Evolutionary conservation across 805 yeast species (phyloP), one percentile per base, ranked within the genome.

Genomic region (Cyberlindnera saturnus): DNA sequence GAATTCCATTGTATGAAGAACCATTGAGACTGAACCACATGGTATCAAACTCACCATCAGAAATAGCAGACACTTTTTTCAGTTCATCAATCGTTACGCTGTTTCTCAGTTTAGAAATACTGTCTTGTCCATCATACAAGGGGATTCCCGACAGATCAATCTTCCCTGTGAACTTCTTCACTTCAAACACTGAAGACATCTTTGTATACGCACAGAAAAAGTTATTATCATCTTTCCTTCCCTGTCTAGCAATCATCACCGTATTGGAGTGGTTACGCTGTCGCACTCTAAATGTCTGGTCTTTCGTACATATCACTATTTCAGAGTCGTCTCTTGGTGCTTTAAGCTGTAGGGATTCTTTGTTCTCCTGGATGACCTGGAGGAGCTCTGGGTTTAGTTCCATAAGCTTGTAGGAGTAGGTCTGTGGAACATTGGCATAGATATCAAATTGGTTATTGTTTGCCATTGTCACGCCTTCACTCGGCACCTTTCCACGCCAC

Each of bases 251-350:
- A 18, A 89, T 47, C 51, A 88, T 59, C n/a, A 86, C 81, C 5
- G 91, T 75, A 60, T 91, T 89, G 7, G 96, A 85, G 61, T 91
- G 97, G 57, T 87, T 86, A 67, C 85, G 82, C 55, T 84, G 90
- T 41, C 87, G 71, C 15, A 89, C 53, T 36, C 70, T 67, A 75
- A 77, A 89, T 0, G 95, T 84, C 40, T 69, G 61, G 26, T 63
- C 50, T 3, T 63, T 51, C 1, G 91, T 75, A 45, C 90, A 82
- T 14, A 88, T 59, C 28, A 78, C 87, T 8, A 86, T 75, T 36
- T 71, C 73, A 4, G 65, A 48, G 3, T 55, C 55, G 2, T 43
- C 51, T 20, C 53, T 64, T 33, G 56, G 51, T 5, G 62, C 68
- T 48, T 57, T 69, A 47, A 54, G 61, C 48, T 35, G 51, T 13